Percentiles rank a stretch among this genome's conserved stretches.
Evolutionary conservation across 2,329 filamentous ascomycete genomes (phyloP).

Genomic region (Fusarium bulbicola): DNA sequence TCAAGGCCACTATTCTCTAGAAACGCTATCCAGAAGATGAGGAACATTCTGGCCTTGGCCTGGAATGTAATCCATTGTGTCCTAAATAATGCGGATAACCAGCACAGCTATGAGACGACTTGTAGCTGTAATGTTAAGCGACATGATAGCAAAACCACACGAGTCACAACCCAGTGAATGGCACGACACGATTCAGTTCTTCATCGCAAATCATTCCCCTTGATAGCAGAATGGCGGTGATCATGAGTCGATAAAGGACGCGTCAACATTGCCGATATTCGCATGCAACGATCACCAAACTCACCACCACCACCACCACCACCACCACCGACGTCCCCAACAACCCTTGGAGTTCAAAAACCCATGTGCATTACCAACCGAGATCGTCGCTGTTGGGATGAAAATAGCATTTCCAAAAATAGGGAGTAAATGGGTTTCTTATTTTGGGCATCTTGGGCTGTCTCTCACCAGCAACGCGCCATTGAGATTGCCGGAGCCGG

Average conservation of each 20-base stretch:
- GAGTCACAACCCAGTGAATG: background rate
- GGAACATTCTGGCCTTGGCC: background rate
- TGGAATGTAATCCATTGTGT: background rate
- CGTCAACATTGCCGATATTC: constrained; percentile 5
- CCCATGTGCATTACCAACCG: background rate
- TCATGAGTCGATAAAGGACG: background rate
- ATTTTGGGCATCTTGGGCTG: constrained; percentile 12
- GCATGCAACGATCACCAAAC: constrained; percentile 8
- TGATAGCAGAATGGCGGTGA: background rate
- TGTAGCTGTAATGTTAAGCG: background rate
- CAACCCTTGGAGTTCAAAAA: constrained; percentile 2
- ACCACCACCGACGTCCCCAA: background rate
- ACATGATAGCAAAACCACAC: background rate
- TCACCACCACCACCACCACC: background rate
- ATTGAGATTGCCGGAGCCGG: constrained; percentile 24
- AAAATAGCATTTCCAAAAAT: constrained; percentile 38
- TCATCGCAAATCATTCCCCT: background rate
- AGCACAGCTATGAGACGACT: background rate
- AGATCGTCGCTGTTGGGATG: constrained; percentile 18
- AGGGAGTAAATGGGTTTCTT: constrained; percentile 10
- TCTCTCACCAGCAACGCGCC: constrained; percentile 24
- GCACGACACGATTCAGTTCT: background rate
- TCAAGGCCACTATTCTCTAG: background rate
- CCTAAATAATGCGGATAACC: background rate
- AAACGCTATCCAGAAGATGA: background rate